Conservation (phyloP, 2,329 filamentous ascomycete species). For the Trichophyton simii region DNA sequence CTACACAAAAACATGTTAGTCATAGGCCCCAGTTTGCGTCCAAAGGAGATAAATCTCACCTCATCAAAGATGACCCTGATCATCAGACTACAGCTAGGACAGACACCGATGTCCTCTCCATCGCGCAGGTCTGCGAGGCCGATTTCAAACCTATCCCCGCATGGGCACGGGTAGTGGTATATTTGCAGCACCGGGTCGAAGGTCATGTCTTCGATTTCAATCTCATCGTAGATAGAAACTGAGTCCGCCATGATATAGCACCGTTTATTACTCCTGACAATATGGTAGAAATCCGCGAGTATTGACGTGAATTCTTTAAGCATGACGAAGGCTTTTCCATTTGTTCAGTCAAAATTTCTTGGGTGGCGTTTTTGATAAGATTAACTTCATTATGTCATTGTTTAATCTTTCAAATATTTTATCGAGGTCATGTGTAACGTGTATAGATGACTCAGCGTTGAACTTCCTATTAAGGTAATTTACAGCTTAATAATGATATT, state of each 20-base stretch:
- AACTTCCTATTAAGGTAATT: not conserved
- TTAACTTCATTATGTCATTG: not conserved
- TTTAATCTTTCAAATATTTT: not conserved
- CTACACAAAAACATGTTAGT: conserved; percentile 19
- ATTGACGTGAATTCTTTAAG: no score
- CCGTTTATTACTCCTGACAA: not conserved
- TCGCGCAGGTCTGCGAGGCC: conserved; percentile 71
- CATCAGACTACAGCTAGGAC: conserved; percentile 94
- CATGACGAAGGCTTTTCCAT: not conserved
- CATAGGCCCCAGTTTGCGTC: not conserved
- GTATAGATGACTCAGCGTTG: not conserved
- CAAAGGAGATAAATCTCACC: conserved; percentile 38
- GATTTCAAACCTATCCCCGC: conserved; percentile 93
- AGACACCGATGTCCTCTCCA: conserved; percentile 88
- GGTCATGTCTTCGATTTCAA: conserved; percentile 98
- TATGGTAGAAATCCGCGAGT: not conserved
- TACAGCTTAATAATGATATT: not conserved
- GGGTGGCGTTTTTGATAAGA: conserved; percentile 1
- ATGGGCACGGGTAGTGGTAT: conserved; percentile 94
- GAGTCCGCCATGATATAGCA: conserved; percentile 47
- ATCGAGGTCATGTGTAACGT: not conserved
- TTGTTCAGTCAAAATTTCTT: not conserved
- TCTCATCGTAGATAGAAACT: conserved; percentile 82
- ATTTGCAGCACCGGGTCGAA: conserved; percentile 70
- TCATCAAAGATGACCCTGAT: conserved; percentile 86